Percentiles rank a stretch among this genome's conserved stretches.
Conservation (phyloP, 192 early-diverging fungal species). For the Allomyces macrogynus region DNA sequence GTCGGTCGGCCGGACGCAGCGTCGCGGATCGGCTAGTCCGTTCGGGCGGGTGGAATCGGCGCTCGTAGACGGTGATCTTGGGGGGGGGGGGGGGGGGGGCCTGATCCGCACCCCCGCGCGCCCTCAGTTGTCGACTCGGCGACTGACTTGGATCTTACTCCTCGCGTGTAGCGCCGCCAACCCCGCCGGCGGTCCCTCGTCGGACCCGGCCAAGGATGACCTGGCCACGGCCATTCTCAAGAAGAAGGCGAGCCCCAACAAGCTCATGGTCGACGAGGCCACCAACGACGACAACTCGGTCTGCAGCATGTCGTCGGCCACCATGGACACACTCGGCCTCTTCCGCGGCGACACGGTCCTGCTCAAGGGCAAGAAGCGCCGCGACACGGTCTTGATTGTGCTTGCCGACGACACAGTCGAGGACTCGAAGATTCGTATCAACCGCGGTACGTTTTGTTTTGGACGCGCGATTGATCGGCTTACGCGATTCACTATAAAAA, state of each 20-base stretch:
- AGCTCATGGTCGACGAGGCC: constrained; percentile 94
- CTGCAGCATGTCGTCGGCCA: constrained; percentile 63
- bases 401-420: constrained; percentile 80
- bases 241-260: constrained; percentile 90
- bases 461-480: too few relatives aligned
- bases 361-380: constrained; percentile 94
- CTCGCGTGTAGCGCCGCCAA: constrained; percentile 14
- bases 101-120: too few relatives aligned
- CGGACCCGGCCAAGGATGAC: constrained; percentile 54
- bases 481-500: too few relatives aligned
- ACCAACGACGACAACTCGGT: constrained; percentile 97
- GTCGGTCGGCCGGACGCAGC: too few relatives aligned
- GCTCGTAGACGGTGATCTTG: too few relatives aligned
- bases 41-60: too few relatives aligned
- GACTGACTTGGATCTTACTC: too few relatives aligned
- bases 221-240: constrained; percentile 80
- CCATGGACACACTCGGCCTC: constrained; percentile 76
- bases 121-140: too few relatives aligned
- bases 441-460: constrained; percentile 39
- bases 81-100: too few relatives aligned
- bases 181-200: constrained; percentile 21
- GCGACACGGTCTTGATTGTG: constrained; percentile 88
- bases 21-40: too few relatives aligned
- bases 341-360: constrained; percentile 93
- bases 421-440: constrained; percentile 78